Percentiles rank a stretch among this genome's conserved stretches.
phyloP scores from a whole-genome alignment of 768 basidiomycete species.

The Mycena indigotica region DNA sequence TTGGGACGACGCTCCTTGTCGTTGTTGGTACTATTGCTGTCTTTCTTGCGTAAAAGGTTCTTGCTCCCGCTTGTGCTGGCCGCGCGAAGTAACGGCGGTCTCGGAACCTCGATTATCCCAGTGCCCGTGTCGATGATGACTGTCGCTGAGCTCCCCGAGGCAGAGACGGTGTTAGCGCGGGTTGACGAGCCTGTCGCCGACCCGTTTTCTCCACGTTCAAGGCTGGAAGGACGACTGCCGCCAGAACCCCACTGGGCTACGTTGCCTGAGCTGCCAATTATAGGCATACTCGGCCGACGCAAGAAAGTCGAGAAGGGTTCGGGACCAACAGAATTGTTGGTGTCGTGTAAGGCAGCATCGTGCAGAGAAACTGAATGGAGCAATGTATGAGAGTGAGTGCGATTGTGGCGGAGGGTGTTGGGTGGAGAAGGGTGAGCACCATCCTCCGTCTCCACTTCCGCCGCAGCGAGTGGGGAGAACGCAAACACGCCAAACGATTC shows the following conservation, averaged over 20 bases:
- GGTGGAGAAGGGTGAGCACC: background rate
- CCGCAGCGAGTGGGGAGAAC: constrained; percentile 26
- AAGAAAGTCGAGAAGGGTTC: no score
- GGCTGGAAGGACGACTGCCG: constrained; percentile 13
- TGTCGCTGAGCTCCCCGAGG: background rate
- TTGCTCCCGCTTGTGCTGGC: constrained; percentile 9
- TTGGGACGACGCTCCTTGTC: constrained; percentile 29
- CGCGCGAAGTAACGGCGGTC: constrained; percentile 1
- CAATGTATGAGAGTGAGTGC: constrained; percentile 18
- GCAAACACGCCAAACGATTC: constrained; percentile 32
- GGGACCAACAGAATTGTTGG: no score
- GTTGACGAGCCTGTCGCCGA: background rate
- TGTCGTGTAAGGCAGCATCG: constrained; percentile 1
- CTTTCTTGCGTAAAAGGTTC: constrained; percentile 21
- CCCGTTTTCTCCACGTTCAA: background rate
- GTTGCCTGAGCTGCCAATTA: constrained; percentile 7
- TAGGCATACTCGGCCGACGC: constrained; percentile 29
- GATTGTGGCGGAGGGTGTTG: background rate
- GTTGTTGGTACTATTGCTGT: no score
- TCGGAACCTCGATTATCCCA: constrained; percentile 15
- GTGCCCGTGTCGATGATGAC: background rate
- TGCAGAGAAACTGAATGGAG: constrained; percentile 21
- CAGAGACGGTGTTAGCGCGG: background rate
- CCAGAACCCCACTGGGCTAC: constrained; percentile 1
- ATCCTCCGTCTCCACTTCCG: background rate